Base-by-base conservation (phyloP, 2,329 filamentous ascomycete species). In the Golovinomyces cichoracearum region DNA sequence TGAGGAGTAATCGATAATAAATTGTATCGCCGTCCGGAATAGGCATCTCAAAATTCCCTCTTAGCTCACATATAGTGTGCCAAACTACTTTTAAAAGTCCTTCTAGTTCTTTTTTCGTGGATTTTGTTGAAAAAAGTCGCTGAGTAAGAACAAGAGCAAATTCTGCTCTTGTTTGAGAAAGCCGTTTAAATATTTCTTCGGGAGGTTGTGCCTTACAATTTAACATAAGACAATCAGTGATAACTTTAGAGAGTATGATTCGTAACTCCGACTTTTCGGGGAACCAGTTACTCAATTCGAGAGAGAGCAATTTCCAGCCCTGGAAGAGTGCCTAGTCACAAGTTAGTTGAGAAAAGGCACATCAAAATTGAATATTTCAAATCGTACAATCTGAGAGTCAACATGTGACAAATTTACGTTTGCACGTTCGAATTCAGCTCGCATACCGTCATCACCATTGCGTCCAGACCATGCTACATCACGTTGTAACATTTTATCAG, bases 381-480 rank as follows among this genome's bases (percentile, higher is more conserved):
- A 31, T 67, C 78, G 64, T 68, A 83, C 78, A 54, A 90, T 78
- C 65, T 98, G 85, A 22, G 88, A 83, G 61, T 95, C 85, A 29
- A 98, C 84, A 29, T 93, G 68, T 22, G 86, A 93, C 48, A 98
- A 63, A 62, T 98, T 95, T 53, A 80, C 67, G 62, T 98, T 98
- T 38, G 88, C 90, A 52, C 77, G 76, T 57, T 78, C 74, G 64
- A 98, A 79, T 60, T 98, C 90, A 45, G 74, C 72, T 52, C 73
- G 72, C 63, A 93, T 93, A 0, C 86, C 86, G 57, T 79, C 73
- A 49, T 74, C 71, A 48, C 74, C 71, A 55, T 66, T 70, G 54
- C 67, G 69, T 40, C 80, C 80, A 48, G 66, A 66, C 90, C 90
- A 98, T 35, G 78, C 76, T 49, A 74, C 69, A 61, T 93, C 82